Base-by-base conservation (phyloP, 2,329 filamentous ascomycete genomes). In the Epichloe brachyelytri region DNA sequence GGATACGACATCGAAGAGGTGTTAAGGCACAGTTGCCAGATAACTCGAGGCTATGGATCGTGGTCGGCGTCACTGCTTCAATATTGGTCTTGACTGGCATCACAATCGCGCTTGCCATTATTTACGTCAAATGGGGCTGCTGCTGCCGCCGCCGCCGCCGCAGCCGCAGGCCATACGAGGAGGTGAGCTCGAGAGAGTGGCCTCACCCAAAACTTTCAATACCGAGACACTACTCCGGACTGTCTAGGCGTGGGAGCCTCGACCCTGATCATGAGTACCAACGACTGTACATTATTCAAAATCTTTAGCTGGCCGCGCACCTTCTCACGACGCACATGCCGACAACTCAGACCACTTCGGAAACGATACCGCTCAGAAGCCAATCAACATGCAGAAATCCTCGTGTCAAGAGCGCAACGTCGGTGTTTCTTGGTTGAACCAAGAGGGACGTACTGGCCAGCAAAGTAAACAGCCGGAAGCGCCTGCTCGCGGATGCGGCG, bases 241-340 rank as follows among this genome's bases (percentile, higher is more conserved):
- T 34, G n/a, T 39, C 46, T 37, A 8, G 22, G 5, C n/a, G n/a
- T 3, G 11, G 43, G 10, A 38, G 30, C 30, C 26, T 48, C 33
- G 33, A 51, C 8, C 58, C 63, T 22, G 60, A 68, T 33, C 63
- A 67, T 40, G 71, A 74, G 53, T 51, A 60, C 26, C 64, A 71
- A 53, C 62, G 71, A 12, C 56, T 59, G 33, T 62, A 59, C 44
- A 70, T 73, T 57, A 73, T 74, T 52, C 65, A 66, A 48, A 74
- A 57, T 72, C 70, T 2, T 59, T 74, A 8, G 63, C 66, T 51
- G 61, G 59, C 38, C 63, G 64, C 20, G 43, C 58, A 4, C 60
- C 62, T 12, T 60, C 59, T 20, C 43, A 49, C 5, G 46, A 51
- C 12, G 6, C 11, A 17, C 30, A 34, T 30, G 26, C 8, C 8